A percentile compares a stretch with the other conserved stretches of the same genome.
Conservation (phyloP, 2,329 filamentous ascomycete genomes). For the Botrytis medusae region DNA sequence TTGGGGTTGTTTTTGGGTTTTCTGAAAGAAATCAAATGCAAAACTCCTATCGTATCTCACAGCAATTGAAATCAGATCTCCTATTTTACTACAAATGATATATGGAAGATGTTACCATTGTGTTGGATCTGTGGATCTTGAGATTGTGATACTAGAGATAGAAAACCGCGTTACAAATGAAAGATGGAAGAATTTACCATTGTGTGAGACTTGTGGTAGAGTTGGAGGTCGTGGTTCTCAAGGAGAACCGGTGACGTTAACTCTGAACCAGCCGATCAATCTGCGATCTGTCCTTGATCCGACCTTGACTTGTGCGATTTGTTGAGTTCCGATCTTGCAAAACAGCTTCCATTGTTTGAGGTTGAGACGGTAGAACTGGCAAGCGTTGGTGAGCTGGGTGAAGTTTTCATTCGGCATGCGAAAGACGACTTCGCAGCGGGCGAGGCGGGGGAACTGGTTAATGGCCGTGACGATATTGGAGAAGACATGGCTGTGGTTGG, state of each 20-base stretch:
- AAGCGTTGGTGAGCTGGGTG: background rate
- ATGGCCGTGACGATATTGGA: background rate
- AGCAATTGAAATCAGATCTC: no score
- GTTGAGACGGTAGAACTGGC: background rate
- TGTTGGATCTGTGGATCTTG: background rate
- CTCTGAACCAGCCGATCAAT: background rate
- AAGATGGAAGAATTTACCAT: background rate
- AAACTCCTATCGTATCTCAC: background rate
- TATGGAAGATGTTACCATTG: background rate
- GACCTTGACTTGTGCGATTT: background rate
- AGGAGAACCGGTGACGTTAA: background rate
- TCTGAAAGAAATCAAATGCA: background rate
- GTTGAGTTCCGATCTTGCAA: background rate
- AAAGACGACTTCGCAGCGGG: background rate
- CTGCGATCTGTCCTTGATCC: background rate
- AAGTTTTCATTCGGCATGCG: background rate
- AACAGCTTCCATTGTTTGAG: conserved; percentile 3
- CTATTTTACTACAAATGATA: background rate
- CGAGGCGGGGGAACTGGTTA: background rate
- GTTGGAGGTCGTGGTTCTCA: background rate
- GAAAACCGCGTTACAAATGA: background rate
- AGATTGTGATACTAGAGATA: background rate
- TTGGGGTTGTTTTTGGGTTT: background rate
- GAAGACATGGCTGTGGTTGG: background rate
- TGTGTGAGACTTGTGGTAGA: background rate